phyloP scores from a whole-genome alignment of 2,329 filamentous ascomycete species.

The Colletotrichum trifolii region DNA sequence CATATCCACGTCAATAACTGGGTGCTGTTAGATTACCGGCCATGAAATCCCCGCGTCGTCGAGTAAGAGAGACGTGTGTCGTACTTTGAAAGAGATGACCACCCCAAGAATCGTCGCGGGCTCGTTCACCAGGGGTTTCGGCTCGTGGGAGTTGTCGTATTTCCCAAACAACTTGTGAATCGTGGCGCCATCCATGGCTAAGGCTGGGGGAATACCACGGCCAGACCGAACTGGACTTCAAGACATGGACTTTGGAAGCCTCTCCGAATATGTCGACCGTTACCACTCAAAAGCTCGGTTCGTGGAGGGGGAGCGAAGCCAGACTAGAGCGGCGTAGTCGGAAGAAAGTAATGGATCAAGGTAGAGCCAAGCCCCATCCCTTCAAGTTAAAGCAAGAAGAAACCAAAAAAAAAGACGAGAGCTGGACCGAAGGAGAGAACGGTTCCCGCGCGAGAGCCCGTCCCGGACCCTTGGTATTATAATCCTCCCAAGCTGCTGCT shows the following conservation, averaged over 20 bases:
- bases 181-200: slow-evolving; percentile 27
- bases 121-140: slow-evolving; percentile 44
- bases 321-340: slow-evolving; percentile 8
- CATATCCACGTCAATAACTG: slow-evolving; percentile 45
- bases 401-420: background rate
- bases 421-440: background rate
- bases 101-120: slow-evolving; percentile 43
- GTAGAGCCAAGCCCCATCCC: slow-evolving; percentile 26
- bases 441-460: slow-evolving; percentile 5
- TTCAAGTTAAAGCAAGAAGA: slow-evolving; percentile 9
- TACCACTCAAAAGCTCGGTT: too few relatives aligned
- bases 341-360: background rate
- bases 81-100: slow-evolving; percentile 44
- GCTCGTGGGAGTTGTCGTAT: slow-evolving; percentile 40
- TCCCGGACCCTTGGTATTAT: slow-evolving; percentile 21
- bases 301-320: background rate
- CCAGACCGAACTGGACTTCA: background rate
- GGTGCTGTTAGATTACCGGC: background rate
- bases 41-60: too few relatives aligned
- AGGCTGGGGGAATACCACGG: background rate
- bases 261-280: background rate
- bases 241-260: slow-evolving; percentile 6
- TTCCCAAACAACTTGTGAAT: slow-evolving; percentile 17
- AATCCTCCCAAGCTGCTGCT: slow-evolving; percentile 4
- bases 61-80: background rate